Percentiles rank a stretch among this genome's conserved stretches.
Evolutionary conservation across 2,329 filamentous ascomycete species (phyloP).

Genomic region (Eurotiales sp.): DNA sequence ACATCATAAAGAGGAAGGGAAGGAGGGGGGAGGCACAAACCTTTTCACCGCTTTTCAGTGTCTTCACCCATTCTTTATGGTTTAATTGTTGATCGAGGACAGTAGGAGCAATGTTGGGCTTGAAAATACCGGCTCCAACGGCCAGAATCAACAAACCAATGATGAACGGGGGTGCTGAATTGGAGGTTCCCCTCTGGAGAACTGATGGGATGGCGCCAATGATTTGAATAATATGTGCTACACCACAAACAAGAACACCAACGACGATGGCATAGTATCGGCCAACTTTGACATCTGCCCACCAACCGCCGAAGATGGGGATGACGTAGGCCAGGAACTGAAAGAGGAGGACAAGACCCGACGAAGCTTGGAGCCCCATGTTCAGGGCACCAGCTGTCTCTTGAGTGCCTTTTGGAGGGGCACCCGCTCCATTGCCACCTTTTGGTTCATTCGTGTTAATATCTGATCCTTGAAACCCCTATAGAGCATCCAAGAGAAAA

Average conservation of each 20-base stretch:
- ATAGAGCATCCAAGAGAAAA: not conserved
- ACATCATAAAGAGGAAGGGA: no score
- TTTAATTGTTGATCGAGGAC: constrained; percentile 68
- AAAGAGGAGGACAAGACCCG: constrained; percentile 57
- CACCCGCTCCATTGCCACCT: constrained; percentile 40
- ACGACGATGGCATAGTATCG: constrained; percentile 68
- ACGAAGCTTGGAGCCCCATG: constrained; percentile 54
- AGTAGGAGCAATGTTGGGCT: constrained; percentile 71
- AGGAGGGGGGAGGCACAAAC: constrained; percentile 22
- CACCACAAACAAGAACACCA: constrained; percentile 47
- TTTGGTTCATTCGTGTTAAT: not conserved
- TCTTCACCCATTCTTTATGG: constrained; percentile 55
- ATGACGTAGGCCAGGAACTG: constrained; percentile 62
- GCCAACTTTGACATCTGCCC: constrained; percentile 67
- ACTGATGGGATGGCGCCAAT: constrained; percentile 40
- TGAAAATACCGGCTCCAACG: constrained; percentile 45
- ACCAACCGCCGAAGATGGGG: constrained; percentile 57
- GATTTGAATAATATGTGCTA: constrained; percentile 64
- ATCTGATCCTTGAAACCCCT: not conserved
- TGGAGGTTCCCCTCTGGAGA: constrained; percentile 28
- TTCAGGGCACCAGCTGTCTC: constrained; percentile 58
- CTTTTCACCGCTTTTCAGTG: constrained; percentile 56
- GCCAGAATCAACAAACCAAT: constrained; percentile 38
- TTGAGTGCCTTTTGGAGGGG: constrained; percentile 30
- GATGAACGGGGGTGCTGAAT: constrained; percentile 36